phyloP scores from a whole-genome alignment of 306 rosid genomes.

The Hippophae rhamnoides region DNA sequence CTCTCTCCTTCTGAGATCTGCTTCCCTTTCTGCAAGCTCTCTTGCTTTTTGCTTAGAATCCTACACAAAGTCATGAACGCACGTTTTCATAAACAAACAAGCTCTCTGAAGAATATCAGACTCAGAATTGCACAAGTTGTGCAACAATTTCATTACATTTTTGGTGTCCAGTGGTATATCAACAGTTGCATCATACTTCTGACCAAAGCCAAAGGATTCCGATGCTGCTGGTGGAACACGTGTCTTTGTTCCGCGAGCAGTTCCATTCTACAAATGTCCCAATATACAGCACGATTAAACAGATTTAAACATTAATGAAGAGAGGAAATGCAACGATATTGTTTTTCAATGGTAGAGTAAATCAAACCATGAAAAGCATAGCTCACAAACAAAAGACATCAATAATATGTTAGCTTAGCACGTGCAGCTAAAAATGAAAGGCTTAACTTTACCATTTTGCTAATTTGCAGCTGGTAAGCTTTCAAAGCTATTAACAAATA shows the following conservation, averaged over 20 bases:
- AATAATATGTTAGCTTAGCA: too few species aligned
- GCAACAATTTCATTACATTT: conserved; percentile 36
- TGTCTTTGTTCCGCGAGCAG: conserved; percentile 58
- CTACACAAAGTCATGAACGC: conserved; percentile 24
- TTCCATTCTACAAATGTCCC: conserved; percentile 49
- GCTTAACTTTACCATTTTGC: too few species aligned
- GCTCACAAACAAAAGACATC: too few species aligned
- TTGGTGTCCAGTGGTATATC: conserved; percentile 76
- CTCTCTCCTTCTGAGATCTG: conserved; percentile 78
- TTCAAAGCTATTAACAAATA: too few species aligned
- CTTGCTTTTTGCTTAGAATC: conserved; percentile 67
- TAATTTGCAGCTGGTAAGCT: too few species aligned
- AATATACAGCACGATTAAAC: conserved; percentile 1
- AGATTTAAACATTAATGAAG: background rate
- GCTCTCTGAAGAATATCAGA: conserved; percentile 14
- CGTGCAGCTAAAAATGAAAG: too few species aligned
- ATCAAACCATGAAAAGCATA: too few species aligned
- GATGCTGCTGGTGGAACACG: conserved; percentile 49
- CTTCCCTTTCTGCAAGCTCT: conserved; percentile 92
- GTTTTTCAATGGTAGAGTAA: too few species aligned
- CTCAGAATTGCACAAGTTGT: background rate
- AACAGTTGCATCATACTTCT: conserved; percentile 79
- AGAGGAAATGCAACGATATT: background rate
- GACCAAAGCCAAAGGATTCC: conserved; percentile 69
- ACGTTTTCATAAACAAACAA: conserved; percentile 17